A percentile compares a stretch with the other conserved stretches of the same genome.
phyloP scores from a whole-genome alignment of 306 rosid species.

The Gastrolobium villosum region DNA sequence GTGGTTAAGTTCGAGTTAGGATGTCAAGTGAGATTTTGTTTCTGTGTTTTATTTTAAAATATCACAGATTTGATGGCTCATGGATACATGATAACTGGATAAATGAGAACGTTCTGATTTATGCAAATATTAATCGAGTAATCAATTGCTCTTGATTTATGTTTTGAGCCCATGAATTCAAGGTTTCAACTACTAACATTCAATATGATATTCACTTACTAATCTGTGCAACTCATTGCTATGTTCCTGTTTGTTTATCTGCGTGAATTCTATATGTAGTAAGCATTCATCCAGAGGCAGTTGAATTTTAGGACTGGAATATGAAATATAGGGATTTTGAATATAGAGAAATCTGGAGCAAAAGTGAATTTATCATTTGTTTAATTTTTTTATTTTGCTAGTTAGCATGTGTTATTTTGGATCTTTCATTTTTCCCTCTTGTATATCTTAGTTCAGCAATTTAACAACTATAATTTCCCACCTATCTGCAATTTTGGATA shows the following conservation, averaged over 20 bases:
- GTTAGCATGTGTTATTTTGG: background rate
- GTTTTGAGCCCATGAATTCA: background rate
- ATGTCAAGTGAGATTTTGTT: too few relatives aligned
- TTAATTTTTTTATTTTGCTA: background rate
- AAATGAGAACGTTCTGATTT: background rate
- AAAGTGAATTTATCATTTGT: background rate
- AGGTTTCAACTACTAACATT: background rate
- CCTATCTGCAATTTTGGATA: background rate
- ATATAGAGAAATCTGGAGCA: background rate
- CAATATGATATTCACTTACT: background rate
- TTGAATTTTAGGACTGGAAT: conserved; percentile 3
- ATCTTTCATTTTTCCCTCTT: background rate
- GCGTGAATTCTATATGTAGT: background rate
- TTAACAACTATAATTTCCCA: background rate
- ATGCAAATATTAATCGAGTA: conserved; percentile 6
- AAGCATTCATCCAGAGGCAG: background rate
- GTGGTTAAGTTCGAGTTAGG: too few relatives aligned
- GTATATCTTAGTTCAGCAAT: background rate
- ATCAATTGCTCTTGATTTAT: background rate
- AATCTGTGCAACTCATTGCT: background rate
- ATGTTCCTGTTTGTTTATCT: background rate
- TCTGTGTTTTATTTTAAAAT: too few relatives aligned
- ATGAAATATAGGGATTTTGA: background rate
- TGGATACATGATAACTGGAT: background rate
- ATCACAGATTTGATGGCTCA: background rate